Evolutionary conservation across 202 grass and related monocot species (phyloP), one percentile per base, ranked within the genome.

Genomic region (Setaria viridis): DNA sequence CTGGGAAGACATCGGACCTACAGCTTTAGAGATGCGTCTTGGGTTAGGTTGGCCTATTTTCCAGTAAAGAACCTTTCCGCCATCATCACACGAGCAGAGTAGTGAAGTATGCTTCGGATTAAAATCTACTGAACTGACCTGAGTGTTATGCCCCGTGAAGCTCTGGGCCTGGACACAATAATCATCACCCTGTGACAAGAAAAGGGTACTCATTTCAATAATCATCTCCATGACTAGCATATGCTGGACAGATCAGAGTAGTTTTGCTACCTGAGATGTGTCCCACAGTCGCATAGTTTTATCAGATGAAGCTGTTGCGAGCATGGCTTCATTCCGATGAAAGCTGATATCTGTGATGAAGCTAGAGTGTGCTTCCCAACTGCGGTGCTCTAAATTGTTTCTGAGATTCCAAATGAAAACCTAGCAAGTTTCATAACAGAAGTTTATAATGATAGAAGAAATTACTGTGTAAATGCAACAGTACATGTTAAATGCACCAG

Each of bases 281-380:
- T 94, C 88, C 92, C 92, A 94, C 56, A 94, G 85, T 15, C 80
- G 62, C 53, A 94, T 84, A 25, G 89, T 94, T 89, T 82, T 85
- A 84, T 94, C 92, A 85, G 76, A 87, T 62, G 92, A 94, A 63
- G 89, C 88, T 58, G 92, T 91, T 59, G 84, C 92, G 2, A 94
- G 84, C 71, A 87, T 73, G 49, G 65, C 51, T 65, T 53, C 58
- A 49, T 88, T 88, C 6, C 21, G 80, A 43, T 64, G 72, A 85
- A 94, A 94, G 21, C 86, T 76, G 63, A 91, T 84, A 45, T 91
- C 84, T 29, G 92, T 91, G 32, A 91, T 85, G 48, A 94, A 73
- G 45, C 77, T 80, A 46, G 33, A 67, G 53, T 94, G 92, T 54
- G 84, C 92, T 76, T 94, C 82, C 37, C 53, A 76, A 56, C 46